These are phyloP conservation scores for Termitomyces sp. DNA, from an alignment of 768 basidiomycete species.

Conservation along the genomic window DNA sequence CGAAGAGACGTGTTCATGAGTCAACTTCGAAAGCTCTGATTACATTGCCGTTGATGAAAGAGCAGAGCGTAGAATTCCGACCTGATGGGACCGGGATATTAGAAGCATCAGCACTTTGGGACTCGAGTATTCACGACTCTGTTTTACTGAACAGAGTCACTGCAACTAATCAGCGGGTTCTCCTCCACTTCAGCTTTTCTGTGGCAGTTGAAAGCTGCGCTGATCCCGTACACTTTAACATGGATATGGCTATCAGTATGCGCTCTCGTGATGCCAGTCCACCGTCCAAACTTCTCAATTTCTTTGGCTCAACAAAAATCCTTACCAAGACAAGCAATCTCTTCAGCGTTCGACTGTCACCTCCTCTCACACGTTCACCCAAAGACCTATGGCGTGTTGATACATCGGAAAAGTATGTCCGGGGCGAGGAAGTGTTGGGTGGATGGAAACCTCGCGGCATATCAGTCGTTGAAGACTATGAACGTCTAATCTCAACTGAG, in stretches of 20 bases:
- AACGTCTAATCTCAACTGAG: slow-evolving; percentile 65
- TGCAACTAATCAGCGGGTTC: slow-evolving; percentile 65
- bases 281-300: slow-evolving; percentile 68
- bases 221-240: slow-evolving; percentile 83
- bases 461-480: slow-evolving; percentile 83
- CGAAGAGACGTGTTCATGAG: slow-evolving; percentile 76
- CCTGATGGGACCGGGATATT: slow-evolving; percentile 79
- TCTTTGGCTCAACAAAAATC: slow-evolving; percentile 75
- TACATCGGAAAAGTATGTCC: slow-evolving; percentile 91
- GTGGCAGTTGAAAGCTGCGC: slow-evolving; percentile 79
- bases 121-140: slow-evolving; percentile 88
- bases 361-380: slow-evolving; percentile 79
- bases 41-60: slow-evolving; percentile 68
- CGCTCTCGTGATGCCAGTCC: slow-evolving; percentile 80
- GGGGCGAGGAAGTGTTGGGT: slow-evolving; percentile 81
- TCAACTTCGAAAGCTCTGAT: slow-evolving; percentile 66
- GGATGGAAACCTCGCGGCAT: slow-evolving; percentile 87
- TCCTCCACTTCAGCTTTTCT: slow-evolving; percentile 72
- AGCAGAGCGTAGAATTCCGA: slow-evolving; percentile 69
- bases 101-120: slow-evolving; percentile 77
- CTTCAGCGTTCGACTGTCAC: slow-evolving; percentile 76
- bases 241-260: slow-evolving; percentile 84
- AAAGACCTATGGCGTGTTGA: slow-evolving; percentile 93
- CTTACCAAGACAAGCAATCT: slow-evolving; percentile 77
- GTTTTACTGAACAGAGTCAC: slow-evolving; percentile 83